A percentile compares a stretch with the other conserved stretches of the same genome.
phyloP scores from a whole-genome alignment of 2,329 filamentous ascomycete genomes.

The Sphaerulina musiva region DNA sequence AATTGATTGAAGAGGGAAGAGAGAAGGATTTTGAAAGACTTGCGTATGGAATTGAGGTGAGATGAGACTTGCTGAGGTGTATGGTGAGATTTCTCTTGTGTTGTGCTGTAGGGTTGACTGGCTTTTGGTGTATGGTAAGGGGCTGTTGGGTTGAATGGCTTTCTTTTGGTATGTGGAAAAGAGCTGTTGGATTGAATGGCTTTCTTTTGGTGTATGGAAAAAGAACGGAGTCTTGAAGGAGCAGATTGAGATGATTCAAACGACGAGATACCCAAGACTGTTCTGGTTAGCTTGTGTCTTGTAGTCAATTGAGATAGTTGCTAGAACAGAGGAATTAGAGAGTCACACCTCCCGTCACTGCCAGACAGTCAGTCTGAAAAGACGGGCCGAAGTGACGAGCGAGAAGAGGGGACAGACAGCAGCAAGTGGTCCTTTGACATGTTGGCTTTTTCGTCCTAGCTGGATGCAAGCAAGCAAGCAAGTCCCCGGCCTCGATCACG shows the following conservation, averaged over 20 bases:
- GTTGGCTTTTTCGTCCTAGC: too few species aligned
- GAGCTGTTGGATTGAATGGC: too few species aligned
- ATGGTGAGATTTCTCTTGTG: neutral
- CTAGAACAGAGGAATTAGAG: too few species aligned
- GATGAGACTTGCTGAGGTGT: neutral
- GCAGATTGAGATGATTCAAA: neutral
- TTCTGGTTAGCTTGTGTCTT: neutral
- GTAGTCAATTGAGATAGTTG: neutral
- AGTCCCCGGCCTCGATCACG: constrained; percentile 10
- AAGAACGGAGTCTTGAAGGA: neutral
- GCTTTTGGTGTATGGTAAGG: neutral
- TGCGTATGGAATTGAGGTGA: neutral
- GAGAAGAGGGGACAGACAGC: neutral
- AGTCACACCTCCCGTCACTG: neutral
- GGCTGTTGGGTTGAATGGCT: too few species aligned
- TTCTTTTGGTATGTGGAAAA: neutral
- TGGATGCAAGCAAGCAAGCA: neutral
- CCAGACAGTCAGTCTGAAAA: neutral
- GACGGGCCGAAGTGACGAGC: too few species aligned
- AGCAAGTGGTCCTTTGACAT: neutral
- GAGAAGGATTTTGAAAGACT: neutral
- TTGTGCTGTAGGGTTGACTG: neutral
- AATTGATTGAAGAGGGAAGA: neutral
- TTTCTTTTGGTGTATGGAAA: neutral
- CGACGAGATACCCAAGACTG: neutral